Percentiles rank a stretch among this genome's conserved stretches.
Conservation (phyloP, 805 yeast species). For the Candida adriatica region DNA sequence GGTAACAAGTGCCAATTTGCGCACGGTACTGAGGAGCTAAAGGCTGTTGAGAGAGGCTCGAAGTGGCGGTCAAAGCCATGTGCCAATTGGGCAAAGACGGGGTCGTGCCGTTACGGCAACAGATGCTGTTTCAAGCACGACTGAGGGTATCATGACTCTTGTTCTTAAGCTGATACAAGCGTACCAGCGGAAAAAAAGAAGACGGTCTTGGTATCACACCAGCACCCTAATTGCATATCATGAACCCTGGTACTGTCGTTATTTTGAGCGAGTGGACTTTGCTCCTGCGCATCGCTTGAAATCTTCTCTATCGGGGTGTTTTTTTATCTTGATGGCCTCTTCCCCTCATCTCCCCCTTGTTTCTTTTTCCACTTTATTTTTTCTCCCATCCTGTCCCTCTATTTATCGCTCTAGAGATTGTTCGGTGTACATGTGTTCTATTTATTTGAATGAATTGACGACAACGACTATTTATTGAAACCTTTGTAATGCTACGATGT, state of each 20-base stretch:
- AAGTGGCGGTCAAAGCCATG: conserved; percentile 92
- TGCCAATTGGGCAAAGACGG: conserved; percentile 77
- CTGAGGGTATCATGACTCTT: neutral
- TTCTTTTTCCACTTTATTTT: neutral
- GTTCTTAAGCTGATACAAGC: neutral
- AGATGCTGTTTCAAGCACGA: conserved; percentile 91
- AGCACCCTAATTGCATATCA: too few species aligned
- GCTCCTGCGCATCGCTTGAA: too few species aligned
- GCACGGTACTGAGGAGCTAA: conserved; percentile 76
- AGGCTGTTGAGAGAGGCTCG: conserved; percentile 61
- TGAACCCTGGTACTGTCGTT: too few species aligned
- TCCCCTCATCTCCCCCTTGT: conserved; percentile 1
- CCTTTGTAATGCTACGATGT: conserved; percentile 1
- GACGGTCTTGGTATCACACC: neutral
- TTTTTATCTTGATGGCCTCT: neutral
- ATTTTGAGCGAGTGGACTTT: neutral
- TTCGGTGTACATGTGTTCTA: too few species aligned
- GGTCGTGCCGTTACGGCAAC: conserved; percentile 81
- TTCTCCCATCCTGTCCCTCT: neutral
- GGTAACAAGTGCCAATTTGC: conserved; percentile 93
- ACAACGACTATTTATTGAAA: conserved; percentile 6
- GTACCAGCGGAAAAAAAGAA: neutral
- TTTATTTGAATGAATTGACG: conserved; percentile 10
- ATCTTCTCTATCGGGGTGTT: too few species aligned
- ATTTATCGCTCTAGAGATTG: too few species aligned